Base-by-base conservation (phyloP, 2,329 filamentous ascomycete genomes). In the Ophiostoma pallidulum region DNA sequence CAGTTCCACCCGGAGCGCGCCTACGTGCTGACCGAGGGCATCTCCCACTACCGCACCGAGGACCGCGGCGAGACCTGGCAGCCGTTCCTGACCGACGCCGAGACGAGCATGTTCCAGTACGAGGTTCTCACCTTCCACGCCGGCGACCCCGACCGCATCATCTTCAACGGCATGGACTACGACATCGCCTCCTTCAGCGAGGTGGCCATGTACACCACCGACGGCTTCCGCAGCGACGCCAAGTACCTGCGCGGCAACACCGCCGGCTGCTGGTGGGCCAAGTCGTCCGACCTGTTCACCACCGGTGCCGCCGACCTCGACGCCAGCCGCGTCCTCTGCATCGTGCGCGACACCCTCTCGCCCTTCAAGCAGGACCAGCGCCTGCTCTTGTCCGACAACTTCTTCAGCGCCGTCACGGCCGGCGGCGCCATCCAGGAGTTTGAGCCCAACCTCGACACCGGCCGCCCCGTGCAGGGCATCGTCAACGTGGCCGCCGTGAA, bases 261-360 rank as follows among this genome's bases (percentile, higher is more conserved):
- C 2, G 72, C 78, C 41, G 82, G 84, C 52, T 98, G 92, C 64
- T 79, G 83, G 63, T 98, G 91, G 88, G 91, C 92, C 44, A 87
- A 87, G 60, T 78, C 80, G 13, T 80, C 85, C 12, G 73, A 77
- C 5, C 66, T 80, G 36, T 96, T 98, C 62, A 78, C 77, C 29
- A 82, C 81, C 10, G 83, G 83, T 51, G 66, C 82, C 46, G 67
- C 74, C 1, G 73, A 83, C 29, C 68, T 80, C 44, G 80, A 92
- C 59, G 70, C 78, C 44, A 72, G 83, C 55, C 79, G 89, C 46
- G 75, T 91, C 44, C 66, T 97, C 45, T 98, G 92, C 64, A 82
- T 96, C 44, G 79, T 85, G 32, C 75, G 77, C 48, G 86, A 89
- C 48, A 72, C 78, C 53, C 82, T 84, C 58, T 86, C 84, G 22